Evolutionary conservation across 257 asterid species (phyloP).

Genomic region (Petrea volubilis): DNA sequence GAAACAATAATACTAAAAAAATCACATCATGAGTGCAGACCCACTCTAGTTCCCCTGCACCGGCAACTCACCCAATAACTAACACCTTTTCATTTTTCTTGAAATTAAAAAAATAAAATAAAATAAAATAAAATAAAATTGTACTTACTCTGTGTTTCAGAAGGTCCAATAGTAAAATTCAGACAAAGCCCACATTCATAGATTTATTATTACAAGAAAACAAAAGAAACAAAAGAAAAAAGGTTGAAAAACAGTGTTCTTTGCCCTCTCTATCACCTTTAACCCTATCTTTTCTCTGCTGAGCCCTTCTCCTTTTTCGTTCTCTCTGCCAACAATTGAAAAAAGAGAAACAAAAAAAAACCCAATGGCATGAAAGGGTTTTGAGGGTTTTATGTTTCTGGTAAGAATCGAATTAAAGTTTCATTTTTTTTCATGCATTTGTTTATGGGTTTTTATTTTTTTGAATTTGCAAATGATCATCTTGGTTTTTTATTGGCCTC

Average conservation of each 20-base stretch:
- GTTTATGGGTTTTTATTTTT: too few relatives aligned
- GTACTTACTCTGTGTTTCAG: constrained; percentile 15
- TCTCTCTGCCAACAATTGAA: too few relatives aligned
- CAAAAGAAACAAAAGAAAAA: background rate
- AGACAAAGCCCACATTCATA: constrained; percentile 25
- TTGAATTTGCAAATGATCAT: too few relatives aligned
- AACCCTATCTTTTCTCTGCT: constrained; percentile 43
- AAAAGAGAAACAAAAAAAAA: too few relatives aligned
- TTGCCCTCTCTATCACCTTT: constrained; percentile 37
- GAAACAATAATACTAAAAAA: background rate
- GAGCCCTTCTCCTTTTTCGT: too few relatives aligned
- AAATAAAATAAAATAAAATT: constrained; percentile 18
- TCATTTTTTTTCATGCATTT: too few relatives aligned
- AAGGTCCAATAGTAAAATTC: constrained; percentile 29
- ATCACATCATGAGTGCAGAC: constrained; percentile 14
- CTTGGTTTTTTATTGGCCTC: too few relatives aligned
- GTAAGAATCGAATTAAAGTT: background rate
- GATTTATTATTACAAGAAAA: background rate
- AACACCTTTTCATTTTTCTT: background rate
- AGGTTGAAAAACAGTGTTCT: constrained; percentile 10
- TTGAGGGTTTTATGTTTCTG: constrained; percentile 23
- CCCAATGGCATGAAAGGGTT: constrained; percentile 48
- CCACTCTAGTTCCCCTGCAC: constrained; percentile 33
- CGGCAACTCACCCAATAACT: constrained; percentile 27
- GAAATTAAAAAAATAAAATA: constrained; percentile 19